Conservation (phyloP, 2,329 filamentous ascomycete genomes). For the Nemania serpens region DNA sequence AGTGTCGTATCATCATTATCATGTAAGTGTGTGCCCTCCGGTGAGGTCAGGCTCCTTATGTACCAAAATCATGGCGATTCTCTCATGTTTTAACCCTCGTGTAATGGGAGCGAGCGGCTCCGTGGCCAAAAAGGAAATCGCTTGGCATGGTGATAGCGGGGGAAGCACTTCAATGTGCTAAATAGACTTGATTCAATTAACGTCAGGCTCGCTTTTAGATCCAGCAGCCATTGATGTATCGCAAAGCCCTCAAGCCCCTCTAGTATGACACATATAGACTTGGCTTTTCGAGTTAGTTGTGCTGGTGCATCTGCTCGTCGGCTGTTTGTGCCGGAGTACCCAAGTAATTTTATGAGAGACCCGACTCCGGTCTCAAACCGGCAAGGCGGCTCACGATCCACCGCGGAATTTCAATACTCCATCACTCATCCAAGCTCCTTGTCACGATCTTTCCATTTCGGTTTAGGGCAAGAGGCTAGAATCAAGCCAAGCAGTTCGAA, state of each 20-base stretch:
- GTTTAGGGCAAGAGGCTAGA: neutral
- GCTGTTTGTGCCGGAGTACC: neutral
- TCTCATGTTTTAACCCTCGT: neutral
- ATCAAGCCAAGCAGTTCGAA: too few species aligned
- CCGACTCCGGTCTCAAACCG: constrained; percentile 3
- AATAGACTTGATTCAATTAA: neutral
- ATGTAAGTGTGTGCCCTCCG: neutral
- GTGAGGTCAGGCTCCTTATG: neutral
- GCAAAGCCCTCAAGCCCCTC: neutral
- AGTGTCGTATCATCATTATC: neutral
- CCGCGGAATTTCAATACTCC: neutral
- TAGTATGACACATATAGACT: neutral
- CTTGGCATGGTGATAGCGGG: neutral
- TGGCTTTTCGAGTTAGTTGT: neutral
- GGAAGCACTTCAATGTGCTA: neutral
- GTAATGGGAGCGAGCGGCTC: neutral
- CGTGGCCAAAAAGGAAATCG: neutral
- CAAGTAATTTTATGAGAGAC: neutral
- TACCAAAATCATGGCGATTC: neutral
- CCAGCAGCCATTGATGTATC: neutral
- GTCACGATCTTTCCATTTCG: neutral
- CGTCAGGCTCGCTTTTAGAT: neutral
- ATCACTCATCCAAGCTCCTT: neutral
- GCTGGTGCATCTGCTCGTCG: neutral
- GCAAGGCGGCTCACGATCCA: constrained; percentile 5